Conservation (phyloP, 345 rosid genomes). For the Clarkia xantiana region DNA sequence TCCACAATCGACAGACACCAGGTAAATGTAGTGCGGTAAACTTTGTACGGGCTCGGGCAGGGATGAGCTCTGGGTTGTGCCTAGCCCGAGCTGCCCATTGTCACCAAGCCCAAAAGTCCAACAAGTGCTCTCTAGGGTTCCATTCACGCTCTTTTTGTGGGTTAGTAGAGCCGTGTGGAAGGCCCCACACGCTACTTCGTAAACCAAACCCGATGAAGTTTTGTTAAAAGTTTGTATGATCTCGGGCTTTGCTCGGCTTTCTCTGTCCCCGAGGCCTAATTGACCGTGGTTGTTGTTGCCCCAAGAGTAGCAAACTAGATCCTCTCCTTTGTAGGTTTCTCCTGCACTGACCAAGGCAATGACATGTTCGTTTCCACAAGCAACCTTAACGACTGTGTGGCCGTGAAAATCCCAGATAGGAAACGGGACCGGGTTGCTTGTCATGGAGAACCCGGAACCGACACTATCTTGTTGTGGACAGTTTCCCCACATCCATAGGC, state of each 20-base stretch:
- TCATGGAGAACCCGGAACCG: slow-evolving; percentile 27
- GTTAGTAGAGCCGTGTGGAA: slow-evolving; percentile 79
- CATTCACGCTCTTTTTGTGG: slow-evolving; percentile 33
- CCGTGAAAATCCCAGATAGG: slow-evolving; percentile 53
- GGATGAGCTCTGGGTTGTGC: slow-evolving; percentile 45
- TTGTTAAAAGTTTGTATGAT: slow-evolving; percentile 38
- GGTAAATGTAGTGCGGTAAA: slow-evolving; percentile 34
- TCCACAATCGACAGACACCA: slow-evolving; percentile 76
- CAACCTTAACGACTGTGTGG: slow-evolving; percentile 69
- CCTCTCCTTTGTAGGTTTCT: slow-evolving; percentile 31
- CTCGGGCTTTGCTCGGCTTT: slow-evolving; percentile 43
- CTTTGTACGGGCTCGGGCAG: slow-evolving; percentile 56
- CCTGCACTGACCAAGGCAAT: slow-evolving; percentile 50
- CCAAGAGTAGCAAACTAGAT: slow-evolving; percentile 64
- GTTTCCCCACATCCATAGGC: slow-evolving; percentile 91
- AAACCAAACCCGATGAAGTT: slow-evolving; percentile 38
- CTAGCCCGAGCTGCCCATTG: slow-evolving; percentile 81
- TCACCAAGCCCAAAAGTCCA: slow-evolving; percentile 91
- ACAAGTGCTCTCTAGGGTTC: slow-evolving; percentile 37
- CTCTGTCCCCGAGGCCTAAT: slow-evolving; percentile 66
- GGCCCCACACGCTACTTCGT: slow-evolving; percentile 76
- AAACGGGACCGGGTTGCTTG: slow-evolving; percentile 38
- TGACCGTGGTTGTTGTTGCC: slow-evolving; percentile 68
- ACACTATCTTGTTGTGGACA: slow-evolving; percentile 36
- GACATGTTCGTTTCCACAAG: slow-evolving; percentile 83